Percentiles rank a stretch among this genome's conserved stretches.
These are phyloP conservation scores for Trichoderma sp. DNA, from an alignment of 2,329 filamentous ascomycete species.

Conservation along the genomic window DNA sequence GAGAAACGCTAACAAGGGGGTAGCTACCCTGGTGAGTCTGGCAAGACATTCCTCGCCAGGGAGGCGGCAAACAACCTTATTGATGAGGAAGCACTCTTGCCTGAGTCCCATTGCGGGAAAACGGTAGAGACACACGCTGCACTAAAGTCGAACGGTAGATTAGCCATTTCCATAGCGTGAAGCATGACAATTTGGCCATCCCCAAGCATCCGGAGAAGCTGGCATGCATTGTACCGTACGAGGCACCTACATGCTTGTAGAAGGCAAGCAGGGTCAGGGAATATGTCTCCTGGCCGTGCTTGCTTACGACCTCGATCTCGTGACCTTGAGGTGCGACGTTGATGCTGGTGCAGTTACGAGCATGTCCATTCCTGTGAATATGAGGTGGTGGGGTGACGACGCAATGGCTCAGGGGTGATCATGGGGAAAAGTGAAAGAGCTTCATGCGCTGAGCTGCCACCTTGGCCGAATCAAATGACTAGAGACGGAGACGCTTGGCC, in stretches of 20 bases:
- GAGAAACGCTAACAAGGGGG: slow-evolving; percentile 19
- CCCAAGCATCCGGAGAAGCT: not conserved
- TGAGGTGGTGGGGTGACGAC: not conserved
- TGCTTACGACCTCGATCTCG: not conserved
- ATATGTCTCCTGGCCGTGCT: not conserved
- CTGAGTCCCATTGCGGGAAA: slow-evolving; percentile 20
- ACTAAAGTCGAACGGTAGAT: slow-evolving; percentile 10
- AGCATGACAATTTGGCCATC: not conserved
- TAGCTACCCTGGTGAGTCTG: slow-evolving; percentile 12
- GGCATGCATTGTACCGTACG: not conserved
- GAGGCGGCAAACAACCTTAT: slow-evolving; percentile 20
- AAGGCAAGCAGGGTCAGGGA: not conserved
- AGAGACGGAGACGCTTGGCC: not conserved
- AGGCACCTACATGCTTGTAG: not conserved
- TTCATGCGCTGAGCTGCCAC: not conserved
- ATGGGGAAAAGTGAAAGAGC: not conserved
- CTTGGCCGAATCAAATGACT: not conserved
- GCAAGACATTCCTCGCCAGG: not conserved
- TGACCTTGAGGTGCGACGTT: not conserved
- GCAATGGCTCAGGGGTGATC: slow-evolving; percentile 10
- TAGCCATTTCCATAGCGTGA: not conserved
- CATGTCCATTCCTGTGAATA: not conserved
- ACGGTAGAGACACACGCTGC: slow-evolving; percentile 8
- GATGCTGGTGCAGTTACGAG: not conserved
- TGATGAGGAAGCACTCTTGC: not conserved